These are phyloP conservation scores for Podila clonocystis DNA, from an alignment of 192 early-diverging fungal species.

Conservation along the genomic window DNA sequence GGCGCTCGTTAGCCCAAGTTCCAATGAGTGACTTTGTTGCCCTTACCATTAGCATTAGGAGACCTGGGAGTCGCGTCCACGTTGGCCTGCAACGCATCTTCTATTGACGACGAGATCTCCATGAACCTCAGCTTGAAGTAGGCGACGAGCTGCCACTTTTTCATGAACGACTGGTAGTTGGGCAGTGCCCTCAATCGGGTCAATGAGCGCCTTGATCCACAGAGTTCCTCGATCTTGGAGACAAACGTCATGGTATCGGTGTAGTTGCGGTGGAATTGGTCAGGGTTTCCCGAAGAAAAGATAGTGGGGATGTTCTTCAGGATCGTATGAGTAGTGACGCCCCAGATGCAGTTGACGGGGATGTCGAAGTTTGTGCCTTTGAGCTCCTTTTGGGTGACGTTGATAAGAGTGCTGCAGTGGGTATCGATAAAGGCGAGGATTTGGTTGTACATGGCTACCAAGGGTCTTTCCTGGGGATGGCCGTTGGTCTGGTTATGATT, in stretches of 20 bases:
- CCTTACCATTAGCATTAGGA: slow-evolving; percentile 13
- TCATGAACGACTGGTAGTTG: slow-evolving; percentile 65
- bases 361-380: slow-evolving; percentile 72
- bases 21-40: neutral
- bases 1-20: slow-evolving; percentile 8
- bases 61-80: slow-evolving; percentile 3
- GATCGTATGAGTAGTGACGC: slow-evolving; percentile 57
- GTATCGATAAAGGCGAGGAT: slow-evolving; percentile 63
- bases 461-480: slow-evolving; percentile 12
- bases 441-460: slow-evolving; percentile 65
- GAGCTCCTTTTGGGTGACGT: slow-evolving; percentile 63
- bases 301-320: slow-evolving; percentile 60
- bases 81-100: slow-evolving; percentile 44
- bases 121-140: slow-evolving; percentile 71
- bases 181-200: slow-evolving; percentile 59
- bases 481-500: neutral
- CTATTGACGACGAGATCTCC: slow-evolving; percentile 56
- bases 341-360: slow-evolving; percentile 71
- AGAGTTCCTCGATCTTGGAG: slow-evolving; percentile 56
- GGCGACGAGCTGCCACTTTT: slow-evolving; percentile 66
- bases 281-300: slow-evolving; percentile 71
- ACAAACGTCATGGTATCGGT: slow-evolving; percentile 67
- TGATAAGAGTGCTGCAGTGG: slow-evolving; percentile 61
- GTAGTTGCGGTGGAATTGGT: slow-evolving; percentile 76
- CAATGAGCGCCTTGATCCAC: slow-evolving; percentile 54